phyloP scores from a whole-genome alignment of 148 eudicot genomes.

The Rheum nobile region DNA sequence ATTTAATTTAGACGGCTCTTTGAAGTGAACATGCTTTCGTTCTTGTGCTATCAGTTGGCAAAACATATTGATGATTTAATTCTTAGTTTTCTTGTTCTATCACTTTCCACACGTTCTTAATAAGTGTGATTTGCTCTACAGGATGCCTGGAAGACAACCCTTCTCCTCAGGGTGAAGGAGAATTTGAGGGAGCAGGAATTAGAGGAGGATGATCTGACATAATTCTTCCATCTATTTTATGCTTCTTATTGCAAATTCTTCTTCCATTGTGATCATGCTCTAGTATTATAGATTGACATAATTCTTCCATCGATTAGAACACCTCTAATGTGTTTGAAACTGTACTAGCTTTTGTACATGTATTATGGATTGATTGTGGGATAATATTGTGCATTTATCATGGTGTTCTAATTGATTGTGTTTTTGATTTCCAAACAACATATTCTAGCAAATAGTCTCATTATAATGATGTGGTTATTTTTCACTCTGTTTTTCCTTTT shows the following conservation, averaged over 20 bases:
- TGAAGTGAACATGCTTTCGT: background rate
- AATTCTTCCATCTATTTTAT: background rate
- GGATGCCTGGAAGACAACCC: conserved; percentile 73
- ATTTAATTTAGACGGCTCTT: background rate
- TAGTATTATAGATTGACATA: background rate
- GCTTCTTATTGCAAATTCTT: background rate
- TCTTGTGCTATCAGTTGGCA: background rate
- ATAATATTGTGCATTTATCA: background rate
- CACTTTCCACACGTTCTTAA: background rate
- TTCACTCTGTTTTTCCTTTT: too few relatives aligned
- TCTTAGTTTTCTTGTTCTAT: too few relatives aligned
- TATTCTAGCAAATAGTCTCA: background rate
- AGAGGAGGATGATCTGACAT: conserved; percentile 62
- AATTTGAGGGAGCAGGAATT: conserved; percentile 46
- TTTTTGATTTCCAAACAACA: background rate
- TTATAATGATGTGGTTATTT: background rate
- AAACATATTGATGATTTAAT: background rate
- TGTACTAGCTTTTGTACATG: background rate
- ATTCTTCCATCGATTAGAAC: background rate
- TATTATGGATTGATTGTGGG: background rate
- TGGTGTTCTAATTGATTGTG: background rate
- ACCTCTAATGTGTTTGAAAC: background rate
- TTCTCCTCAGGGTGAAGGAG: conserved; percentile 59
- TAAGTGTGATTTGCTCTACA: conserved; percentile 1
- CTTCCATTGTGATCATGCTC: background rate